Base-by-base conservation (phyloP, 192 early-diverging fungal species). In the Phycomyces nitens region DNA sequence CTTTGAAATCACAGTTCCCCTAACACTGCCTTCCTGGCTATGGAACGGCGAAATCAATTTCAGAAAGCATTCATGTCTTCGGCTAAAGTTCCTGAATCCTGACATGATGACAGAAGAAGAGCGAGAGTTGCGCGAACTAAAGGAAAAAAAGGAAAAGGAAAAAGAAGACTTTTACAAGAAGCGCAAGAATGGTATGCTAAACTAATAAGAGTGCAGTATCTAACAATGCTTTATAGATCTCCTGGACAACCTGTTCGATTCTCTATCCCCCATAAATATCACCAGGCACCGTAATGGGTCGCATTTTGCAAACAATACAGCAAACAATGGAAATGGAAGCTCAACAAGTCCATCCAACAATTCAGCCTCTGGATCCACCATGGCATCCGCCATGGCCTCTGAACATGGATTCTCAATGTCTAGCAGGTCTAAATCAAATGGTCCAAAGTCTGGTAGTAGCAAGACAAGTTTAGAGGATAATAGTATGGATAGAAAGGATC, bases 31-130 rank as follows among this genome's bases (percentile, higher is more conserved):
- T 18, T 24, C 51, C 2, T 91, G 89, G 89, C 69, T 91, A 20
- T 89, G 88, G 87, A 82, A 82, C 47, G 86, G 89, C 7, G 68
- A 77, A 27, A 65, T 86, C 12, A 67, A 72, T 0, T 86, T 86
- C 66, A 78, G 80, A 50, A 88, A 86, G 60, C 89, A 91, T 71
- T 84, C 89, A 2, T 82, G 79, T 5, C 59, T 91, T 40, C 77
- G 83, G 62, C 63, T 91, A 24, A 88, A 84, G 40, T 80, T 84
- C 41, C 59, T 73, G 4, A 79, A 83, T 54, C 76, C 77, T 0
- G 71, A 61, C 14, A 69, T 67, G 58, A 62, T 67, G 51, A 62
- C 60, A 3, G 66, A 68, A 29, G 62, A 72, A 57, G 70, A 72
- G 21, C 40, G 70, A 20, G 72, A 73, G 43, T 56, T 64, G 29